Base-by-base conservation (phyloP, 345 rosid species). In the Alliaria petiolata region DNA sequence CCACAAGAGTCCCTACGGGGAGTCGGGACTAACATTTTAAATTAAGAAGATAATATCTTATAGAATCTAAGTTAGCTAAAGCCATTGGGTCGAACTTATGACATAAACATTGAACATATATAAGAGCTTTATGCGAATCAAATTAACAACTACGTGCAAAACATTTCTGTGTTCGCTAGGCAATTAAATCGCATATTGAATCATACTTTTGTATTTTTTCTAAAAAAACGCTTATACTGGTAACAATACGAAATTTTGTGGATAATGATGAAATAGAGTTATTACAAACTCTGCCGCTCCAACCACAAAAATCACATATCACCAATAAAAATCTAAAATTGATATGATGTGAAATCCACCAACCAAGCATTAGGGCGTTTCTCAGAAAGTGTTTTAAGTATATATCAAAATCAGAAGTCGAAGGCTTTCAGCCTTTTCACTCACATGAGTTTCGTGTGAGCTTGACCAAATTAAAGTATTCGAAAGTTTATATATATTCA, bases 401-500 rank as follows among this genome's bases (percentile, higher is more conserved):
- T 15, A 62, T 55, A 69, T 68, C 79, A 53, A 75, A 44, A 75
- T 68, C 79, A 54, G 47, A 63, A 12, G 60, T 55, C 31, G 22
- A 62, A 38, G 70, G 74, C 54, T 44, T 69, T 55, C 38, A 53
- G 34, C 38, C 30, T 36, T 28, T 28, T 52, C 12, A 52, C 25
- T 55, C 79, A 76, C 75, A 76, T 52, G 79, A 69, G 79, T 76
- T 76, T 63, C 75, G 79, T 69, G 79, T 56, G 11, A 39, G 51
- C 60, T 69, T 62, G 65, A 69, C 75, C 79, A 75, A 68, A 68
- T 75, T 75, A 67, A 75, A 75, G 43, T 61, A 60, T 44, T 22
- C 15, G 6, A 43, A 67, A 67, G 16, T 35, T 67, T 4, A 43
- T 60, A 50, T n/a, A n/a, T 1, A 36, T 34, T 53, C 52, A 47